Conservation (phyloP, 1,284 basidiomycete species). For the Leucoagaricus sp. region DNA sequence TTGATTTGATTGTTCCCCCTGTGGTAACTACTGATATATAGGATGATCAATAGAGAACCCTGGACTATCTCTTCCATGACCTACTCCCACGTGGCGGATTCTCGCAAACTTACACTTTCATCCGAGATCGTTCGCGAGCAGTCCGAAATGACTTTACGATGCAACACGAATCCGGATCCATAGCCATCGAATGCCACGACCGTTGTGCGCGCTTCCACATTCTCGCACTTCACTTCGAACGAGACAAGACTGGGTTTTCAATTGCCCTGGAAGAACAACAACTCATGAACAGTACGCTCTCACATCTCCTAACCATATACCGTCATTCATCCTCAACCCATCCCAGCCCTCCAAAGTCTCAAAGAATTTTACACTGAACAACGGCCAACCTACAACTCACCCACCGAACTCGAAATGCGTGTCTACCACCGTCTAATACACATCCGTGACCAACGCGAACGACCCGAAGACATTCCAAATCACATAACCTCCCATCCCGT, state of each 20-base stretch:
- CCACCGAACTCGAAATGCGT: constrained; percentile 93
- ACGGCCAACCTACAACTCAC: constrained; percentile 62
- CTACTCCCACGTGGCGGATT: constrained; percentile 75
- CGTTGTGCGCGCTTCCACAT: constrained; percentile 95
- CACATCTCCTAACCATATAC: neutral
- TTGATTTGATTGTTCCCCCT: neutral
- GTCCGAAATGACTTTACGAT: constrained; percentile 95
- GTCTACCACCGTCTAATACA: constrained; percentile 94
- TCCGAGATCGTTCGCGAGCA: constrained; percentile 90
- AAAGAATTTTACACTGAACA: constrained; percentile 95
- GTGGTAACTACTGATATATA: constrained; percentile 12
- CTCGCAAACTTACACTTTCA: constrained; percentile 77
- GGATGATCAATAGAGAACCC: constrained; percentile 58
- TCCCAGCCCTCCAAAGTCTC: constrained; percentile 84
- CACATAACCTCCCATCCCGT: constrained; percentile 73
- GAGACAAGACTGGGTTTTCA: constrained; percentile 62
- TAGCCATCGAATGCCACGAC: constrained; percentile 91
- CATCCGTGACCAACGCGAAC: constrained; percentile 82
- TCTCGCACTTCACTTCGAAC: constrained; percentile 78
- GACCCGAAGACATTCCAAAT: constrained; percentile 79
- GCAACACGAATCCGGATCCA: constrained; percentile 78
- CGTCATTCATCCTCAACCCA: constrained; percentile 11
- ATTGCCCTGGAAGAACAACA: constrained; percentile 85
- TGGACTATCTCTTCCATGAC: constrained; percentile 90
- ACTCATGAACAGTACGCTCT: constrained; percentile 79